phyloP scores from a whole-genome alignment of 139 green algal species.

The Closterium sp. region DNA sequence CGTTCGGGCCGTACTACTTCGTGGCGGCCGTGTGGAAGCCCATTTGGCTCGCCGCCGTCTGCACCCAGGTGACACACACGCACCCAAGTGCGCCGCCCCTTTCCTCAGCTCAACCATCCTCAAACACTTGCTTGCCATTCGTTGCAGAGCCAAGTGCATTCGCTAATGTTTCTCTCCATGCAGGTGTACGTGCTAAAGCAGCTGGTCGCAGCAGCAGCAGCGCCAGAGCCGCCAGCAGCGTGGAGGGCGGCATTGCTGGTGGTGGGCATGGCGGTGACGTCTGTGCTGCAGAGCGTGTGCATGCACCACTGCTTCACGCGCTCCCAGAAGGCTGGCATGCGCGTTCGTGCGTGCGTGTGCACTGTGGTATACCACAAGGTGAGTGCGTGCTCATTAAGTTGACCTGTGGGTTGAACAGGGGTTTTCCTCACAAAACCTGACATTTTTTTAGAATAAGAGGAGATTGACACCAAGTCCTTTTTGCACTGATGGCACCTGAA shows the following conservation, averaged over 20 bases:
- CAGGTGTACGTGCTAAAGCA: slow-evolving; percentile 39
- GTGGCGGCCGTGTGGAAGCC: slow-evolving; percentile 8
- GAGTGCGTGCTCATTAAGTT: not conserved
- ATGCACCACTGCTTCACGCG: slow-evolving; percentile 39
- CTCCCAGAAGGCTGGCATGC: slow-evolving; percentile 23
- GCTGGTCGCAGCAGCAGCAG: not conserved
- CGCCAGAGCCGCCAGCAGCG: not conserved
- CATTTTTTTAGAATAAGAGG: not conserved
- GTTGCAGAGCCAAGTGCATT: too few species aligned
- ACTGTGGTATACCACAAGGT: slow-evolving; percentile 38
- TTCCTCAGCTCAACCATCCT: too few species aligned
- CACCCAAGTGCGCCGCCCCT: not conserved
- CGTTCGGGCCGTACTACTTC: slow-evolving; percentile 22
- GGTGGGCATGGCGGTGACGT: not conserved
- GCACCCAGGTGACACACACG: slow-evolving; percentile 24
- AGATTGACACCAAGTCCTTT: too few species aligned
- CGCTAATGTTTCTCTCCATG: too few species aligned
- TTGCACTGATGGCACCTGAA: too few species aligned
- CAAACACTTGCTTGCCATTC: too few species aligned
- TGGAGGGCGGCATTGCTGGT: slow-evolving; percentile 16
- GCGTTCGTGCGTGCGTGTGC: slow-evolving; percentile 11
- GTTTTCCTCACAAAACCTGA: too few species aligned
- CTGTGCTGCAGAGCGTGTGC: not conserved
- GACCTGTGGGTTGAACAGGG: too few species aligned
- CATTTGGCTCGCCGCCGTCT: slow-evolving; percentile 15